Evolutionary conservation across 176 grass and related monocot genomes (phyloP).

Genomic region (Coix lacrymajobi): DNA sequence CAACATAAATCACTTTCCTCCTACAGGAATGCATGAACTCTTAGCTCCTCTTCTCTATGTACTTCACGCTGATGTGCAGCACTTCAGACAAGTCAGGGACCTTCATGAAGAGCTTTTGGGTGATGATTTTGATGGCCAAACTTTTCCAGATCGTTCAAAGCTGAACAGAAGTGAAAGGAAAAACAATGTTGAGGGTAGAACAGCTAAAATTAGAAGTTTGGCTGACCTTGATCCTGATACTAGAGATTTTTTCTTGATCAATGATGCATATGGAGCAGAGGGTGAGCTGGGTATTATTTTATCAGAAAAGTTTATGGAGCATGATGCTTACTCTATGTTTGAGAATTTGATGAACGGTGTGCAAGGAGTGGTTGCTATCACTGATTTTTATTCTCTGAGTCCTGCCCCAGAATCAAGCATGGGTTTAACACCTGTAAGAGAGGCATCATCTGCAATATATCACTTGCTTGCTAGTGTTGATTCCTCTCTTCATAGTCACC

Average conservation of each 20-base stretch:
- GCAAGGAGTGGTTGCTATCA: conserved; percentile 67
- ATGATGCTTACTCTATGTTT: conserved; percentile 95
- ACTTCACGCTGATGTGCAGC: conserved; percentile 78
- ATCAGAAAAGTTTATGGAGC: conserved; percentile 98
- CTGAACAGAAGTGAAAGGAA: conserved; percentile 44
- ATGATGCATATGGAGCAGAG: conserved; percentile 93
- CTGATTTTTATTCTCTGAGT: conserved; percentile 82
- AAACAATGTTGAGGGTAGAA: conserved; percentile 19
- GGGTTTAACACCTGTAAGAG: conserved; percentile 80
- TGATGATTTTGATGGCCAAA: conserved; percentile 67
- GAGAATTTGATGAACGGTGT: conserved; percentile 84
- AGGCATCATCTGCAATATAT: conserved; percentile 80
- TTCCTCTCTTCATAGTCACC: conserved; percentile 80
- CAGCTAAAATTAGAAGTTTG: conserved; percentile 53
- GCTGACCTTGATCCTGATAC: conserved; percentile 72
- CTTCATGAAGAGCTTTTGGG: conserved; percentile 65
- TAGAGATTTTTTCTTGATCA: conserved; percentile 69
- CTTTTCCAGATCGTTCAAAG: conserved; percentile 53
- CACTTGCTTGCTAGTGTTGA: conserved; percentile 74
- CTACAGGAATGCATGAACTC: conserved; percentile 97
- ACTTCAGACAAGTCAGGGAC: conserved; percentile 63
- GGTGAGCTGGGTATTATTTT: conserved; percentile 93
- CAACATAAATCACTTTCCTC: conserved; percentile 24
- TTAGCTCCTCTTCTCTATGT: conserved; percentile 97
- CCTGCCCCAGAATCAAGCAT: conserved; percentile 50